Conservation (phyloP, 441 rosid genomes). For the Gossypium davidsonii region DNA sequence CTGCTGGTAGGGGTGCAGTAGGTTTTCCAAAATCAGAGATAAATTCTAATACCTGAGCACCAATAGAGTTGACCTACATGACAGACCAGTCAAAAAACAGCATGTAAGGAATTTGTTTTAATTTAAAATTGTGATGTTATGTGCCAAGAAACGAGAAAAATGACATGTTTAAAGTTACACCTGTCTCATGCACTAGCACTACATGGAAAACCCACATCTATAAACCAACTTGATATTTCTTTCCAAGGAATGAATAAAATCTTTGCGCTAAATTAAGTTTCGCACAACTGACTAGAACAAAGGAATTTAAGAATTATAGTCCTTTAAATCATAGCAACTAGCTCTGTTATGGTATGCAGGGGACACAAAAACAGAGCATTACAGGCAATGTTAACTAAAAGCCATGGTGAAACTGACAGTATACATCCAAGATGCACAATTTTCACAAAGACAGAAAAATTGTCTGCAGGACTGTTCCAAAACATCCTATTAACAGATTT, state of each 20-base stretch:
- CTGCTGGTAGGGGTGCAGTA: slow-evolving; percentile 90
- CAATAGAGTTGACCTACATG: slow-evolving; percentile 79
- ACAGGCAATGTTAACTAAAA: slow-evolving; percentile 7
- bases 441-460: neutral
- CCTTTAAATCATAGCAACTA: slow-evolving; percentile 1
- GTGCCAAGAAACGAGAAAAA: neutral
- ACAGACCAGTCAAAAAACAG: slow-evolving; percentile 10
- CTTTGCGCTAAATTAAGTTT: neutral
- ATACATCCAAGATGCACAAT: neutral
- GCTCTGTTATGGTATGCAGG: neutral
- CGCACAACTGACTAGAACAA: neutral
- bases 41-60: slow-evolving; percentile 87
- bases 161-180: neutral
- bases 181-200: neutral
- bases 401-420: neutral
- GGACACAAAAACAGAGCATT: neutral
- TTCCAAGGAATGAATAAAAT: neutral
- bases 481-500: slow-evolving; percentile 1
- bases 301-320: neutral
- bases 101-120: neutral
- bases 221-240: slow-evolving; percentile 7
- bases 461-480: neutral
- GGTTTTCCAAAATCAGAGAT: slow-evolving; percentile 94
- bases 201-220: neutral
- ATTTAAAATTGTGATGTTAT: neutral